Conservation (phyloP, 1,139 yeast genomes). For the Eremothecium gossypii region DNA sequence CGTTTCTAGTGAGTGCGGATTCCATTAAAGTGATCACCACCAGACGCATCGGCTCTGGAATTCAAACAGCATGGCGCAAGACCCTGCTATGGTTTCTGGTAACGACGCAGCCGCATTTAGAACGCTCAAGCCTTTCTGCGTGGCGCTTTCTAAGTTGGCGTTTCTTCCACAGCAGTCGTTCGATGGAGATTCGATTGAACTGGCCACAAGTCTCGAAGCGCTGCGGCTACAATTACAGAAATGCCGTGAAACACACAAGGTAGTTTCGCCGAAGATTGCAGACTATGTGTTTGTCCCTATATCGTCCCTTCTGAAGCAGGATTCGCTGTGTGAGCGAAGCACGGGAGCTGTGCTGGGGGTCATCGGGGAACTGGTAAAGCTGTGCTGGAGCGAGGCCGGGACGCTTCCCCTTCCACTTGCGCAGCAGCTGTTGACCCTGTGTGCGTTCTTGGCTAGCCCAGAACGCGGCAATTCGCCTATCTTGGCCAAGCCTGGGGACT, state of each 20-base stretch:
- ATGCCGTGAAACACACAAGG: slow-evolving; percentile 8
- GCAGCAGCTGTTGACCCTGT: slow-evolving; percentile 42
- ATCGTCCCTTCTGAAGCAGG: slow-evolving; percentile 40
- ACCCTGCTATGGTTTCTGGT: too few relatives aligned
- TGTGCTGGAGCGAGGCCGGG: slow-evolving; percentile 40
- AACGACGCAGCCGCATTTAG: slow-evolving; percentile 10
- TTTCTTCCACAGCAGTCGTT: slow-evolving; percentile 33
- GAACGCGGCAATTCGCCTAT: slow-evolving; percentile 18
- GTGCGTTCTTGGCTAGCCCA: slow-evolving; percentile 36
- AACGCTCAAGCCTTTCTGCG: slow-evolving; percentile 33
- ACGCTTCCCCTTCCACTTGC: slow-evolving; percentile 35
- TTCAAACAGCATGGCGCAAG: too few relatives aligned
- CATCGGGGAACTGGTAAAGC: slow-evolving; percentile 33
- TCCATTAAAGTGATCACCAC: too few relatives aligned
- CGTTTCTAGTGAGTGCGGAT: too few relatives aligned
- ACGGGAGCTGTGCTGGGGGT: slow-evolving; percentile 37
- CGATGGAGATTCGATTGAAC: slow-evolving; percentile 26
- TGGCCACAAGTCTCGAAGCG: slow-evolving; percentile 30
- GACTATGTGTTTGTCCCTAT: slow-evolving; percentile 59
- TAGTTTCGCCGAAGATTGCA: slow-evolving; percentile 37
- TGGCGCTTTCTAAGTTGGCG: slow-evolving; percentile 35
- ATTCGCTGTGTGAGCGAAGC: slow-evolving; percentile 36
- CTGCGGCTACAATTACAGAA: slow-evolving; percentile 24
- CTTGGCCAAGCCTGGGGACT: slow-evolving; percentile 31
- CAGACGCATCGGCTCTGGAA: too few relatives aligned